These are phyloP conservation scores for Ballota nigra DNA, from an alignment of 257 asterid species.

Conservation along the genomic window DNA sequence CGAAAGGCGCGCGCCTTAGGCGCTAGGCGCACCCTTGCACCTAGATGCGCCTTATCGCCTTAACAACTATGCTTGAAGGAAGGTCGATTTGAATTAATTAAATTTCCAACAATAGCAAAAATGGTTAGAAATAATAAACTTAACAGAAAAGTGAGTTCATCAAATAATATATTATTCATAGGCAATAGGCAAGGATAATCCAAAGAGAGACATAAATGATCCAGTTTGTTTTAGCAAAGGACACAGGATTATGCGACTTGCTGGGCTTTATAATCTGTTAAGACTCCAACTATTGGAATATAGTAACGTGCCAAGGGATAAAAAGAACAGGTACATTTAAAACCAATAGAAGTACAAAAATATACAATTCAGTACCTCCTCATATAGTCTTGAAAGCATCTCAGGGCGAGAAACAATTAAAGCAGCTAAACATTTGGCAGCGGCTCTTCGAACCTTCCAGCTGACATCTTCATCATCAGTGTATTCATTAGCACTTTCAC, in stretches of 20 bases:
- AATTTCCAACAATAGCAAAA: neutral
- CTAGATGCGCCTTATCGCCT: too few species aligned
- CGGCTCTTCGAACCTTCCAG: constrained; percentile 99
- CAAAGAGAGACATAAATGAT: neutral
- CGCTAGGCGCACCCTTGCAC: too few species aligned
- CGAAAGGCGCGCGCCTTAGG: too few species aligned
- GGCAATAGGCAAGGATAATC: neutral
- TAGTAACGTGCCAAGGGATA: constrained; percentile 10
- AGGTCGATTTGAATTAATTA: neutral
- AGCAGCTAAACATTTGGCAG: constrained; percentile 96
- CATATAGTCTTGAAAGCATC: constrained; percentile 86
- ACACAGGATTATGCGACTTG: neutral
- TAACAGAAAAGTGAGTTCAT: neutral
- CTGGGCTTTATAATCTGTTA: constrained; percentile 12
- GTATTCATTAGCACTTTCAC: constrained; percentile 97
- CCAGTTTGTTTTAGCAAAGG: neutral
- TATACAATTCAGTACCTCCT: constrained; percentile 53
- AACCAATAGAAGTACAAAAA: neutral
- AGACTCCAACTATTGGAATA: neutral
- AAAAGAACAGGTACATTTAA: neutral
- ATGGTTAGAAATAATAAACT: neutral
- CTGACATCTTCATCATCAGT: constrained; percentile 98
- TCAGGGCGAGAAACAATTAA: constrained; percentile 96
- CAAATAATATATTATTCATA: neutral
- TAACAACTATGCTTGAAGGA: too few species aligned